A percentile compares a stretch with the other conserved stretches of the same genome.
phyloP scores from a whole-genome alignment of 2,329 filamentous ascomycete species.

The Aspergillus fijiensis region DNA sequence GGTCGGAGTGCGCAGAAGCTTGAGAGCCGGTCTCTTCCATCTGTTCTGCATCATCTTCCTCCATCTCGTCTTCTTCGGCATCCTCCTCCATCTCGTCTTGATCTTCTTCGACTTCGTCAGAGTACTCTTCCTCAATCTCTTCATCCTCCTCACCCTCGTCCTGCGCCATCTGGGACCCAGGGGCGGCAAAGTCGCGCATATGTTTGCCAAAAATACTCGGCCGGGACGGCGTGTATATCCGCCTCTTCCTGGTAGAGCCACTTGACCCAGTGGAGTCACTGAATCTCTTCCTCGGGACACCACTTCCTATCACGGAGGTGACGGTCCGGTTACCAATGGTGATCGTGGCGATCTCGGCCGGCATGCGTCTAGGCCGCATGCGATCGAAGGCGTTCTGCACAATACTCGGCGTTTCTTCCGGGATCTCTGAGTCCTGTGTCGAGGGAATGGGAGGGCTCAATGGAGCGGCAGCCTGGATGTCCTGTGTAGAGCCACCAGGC shows the following conservation, averaged over 20 bases:
- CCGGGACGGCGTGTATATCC: slow-evolving; percentile 38
- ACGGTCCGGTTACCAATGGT: slow-evolving; percentile 69
- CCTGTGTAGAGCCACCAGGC: slow-evolving; percentile 1
- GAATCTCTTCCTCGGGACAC: slow-evolving; percentile 41
- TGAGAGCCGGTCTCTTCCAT: slow-evolving; percentile 14
- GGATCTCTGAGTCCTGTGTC: slow-evolving; percentile 10
- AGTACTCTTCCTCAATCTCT: slow-evolving; percentile 22
- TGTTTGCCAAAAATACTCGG: slow-evolving; percentile 46
- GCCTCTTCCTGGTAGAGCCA: slow-evolving; percentile 35
- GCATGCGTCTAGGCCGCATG: slow-evolving; percentile 63
- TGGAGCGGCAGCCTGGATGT: slow-evolving; percentile 11
- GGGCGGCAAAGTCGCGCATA: slow-evolving; percentile 56
- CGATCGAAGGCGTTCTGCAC: slow-evolving; percentile 64
- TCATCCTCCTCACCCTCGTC: slow-evolving; percentile 29
- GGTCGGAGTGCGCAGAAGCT: slow-evolving; percentile 15
- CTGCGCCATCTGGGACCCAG: slow-evolving; percentile 46
- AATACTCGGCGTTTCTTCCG: slow-evolving; percentile 42
- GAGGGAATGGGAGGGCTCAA: slow-evolving; percentile 2
- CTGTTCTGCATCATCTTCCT: slow-evolving; percentile 15
- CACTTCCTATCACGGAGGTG: slow-evolving; percentile 63
- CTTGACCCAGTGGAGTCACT: slow-evolving; percentile 24
- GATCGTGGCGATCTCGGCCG: slow-evolving; percentile 68
- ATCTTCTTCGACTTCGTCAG: slow-evolving; percentile 20
- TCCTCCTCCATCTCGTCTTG: slow-evolving; percentile 23
- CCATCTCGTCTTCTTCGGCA: slow-evolving; percentile 23